Percentiles rank a stretch among this genome's conserved stretches.
Evolutionary conservation across 2,329 filamentous ascomycete genomes (phyloP).

Genomic region (Botrytis byssoidea): DNA sequence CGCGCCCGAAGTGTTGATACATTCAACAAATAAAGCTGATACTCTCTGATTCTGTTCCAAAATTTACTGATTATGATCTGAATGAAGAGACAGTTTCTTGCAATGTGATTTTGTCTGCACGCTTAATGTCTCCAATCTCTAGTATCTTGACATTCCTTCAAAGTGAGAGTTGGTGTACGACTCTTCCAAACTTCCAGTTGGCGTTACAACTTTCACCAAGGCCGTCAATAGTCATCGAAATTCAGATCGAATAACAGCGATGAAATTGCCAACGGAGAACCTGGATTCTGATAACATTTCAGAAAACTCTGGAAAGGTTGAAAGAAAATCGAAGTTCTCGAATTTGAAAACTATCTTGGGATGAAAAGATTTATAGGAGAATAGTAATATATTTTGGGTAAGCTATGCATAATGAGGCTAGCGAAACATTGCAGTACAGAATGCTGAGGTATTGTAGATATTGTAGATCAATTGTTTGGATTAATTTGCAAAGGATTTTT

Average conservation of each 20-base stretch:
- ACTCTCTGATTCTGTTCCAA: constrained; percentile 34
- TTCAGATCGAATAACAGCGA: constrained; percentile 33
- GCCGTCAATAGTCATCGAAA: constrained; percentile 28
- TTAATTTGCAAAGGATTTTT: not conserved
- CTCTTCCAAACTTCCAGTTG: constrained; percentile 28
- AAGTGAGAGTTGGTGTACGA: constrained; percentile 27
- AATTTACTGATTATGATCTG: constrained; percentile 37
- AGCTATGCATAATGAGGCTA: not conserved
- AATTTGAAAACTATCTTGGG: not conserved
- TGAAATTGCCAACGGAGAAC: constrained; percentile 36
- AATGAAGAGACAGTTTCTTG: constrained; percentile 31
- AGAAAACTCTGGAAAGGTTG: not conserved
- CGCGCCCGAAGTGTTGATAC: constrained; percentile 18
- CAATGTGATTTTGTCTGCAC: constrained; percentile 31
- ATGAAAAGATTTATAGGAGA: not conserved
- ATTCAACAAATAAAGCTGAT: constrained; percentile 30
- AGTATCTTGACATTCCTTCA: constrained; percentile 36
- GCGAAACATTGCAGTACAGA: not conserved
- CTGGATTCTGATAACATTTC: constrained; percentile 21
- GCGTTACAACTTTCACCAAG: constrained; percentile 26
- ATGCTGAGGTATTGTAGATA: not conserved
- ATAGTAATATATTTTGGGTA: not conserved
- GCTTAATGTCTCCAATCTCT: constrained; percentile 30
- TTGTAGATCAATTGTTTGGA: not conserved
- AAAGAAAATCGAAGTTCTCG: not conserved